Conservation (phyloP, 2,329 filamentous ascomycete species). For the Cryphonectria nitschkei region DNA sequence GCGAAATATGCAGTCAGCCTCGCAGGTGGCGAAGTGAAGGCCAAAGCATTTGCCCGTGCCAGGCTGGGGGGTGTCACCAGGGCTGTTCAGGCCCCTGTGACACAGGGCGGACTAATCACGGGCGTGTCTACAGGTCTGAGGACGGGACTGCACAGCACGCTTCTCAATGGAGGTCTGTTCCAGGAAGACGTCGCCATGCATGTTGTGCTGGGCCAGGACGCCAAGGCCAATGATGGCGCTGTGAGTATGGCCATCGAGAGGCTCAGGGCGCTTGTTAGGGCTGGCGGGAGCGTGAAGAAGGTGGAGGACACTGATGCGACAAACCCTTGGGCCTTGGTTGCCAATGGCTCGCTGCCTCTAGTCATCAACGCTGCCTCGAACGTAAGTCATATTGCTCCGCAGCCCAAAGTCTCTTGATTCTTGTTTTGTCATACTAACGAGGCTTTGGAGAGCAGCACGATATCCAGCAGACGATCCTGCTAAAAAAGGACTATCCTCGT, state of each 20-base stretch:
- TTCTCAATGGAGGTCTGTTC: conserved; percentile 47
- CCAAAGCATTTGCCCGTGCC: conserved; percentile 44
- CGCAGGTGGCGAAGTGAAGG: conserved; percentile 36
- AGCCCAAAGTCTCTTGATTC: not conserved
- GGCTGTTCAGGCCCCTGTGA: conserved; percentile 45
- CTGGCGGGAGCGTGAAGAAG: conserved; percentile 39
- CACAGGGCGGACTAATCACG: conserved; percentile 37
- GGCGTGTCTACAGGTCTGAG: conserved; percentile 49
- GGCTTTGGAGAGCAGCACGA: conserved; percentile 40
- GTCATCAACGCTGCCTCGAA: conserved; percentile 46
- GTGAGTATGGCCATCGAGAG: conserved; percentile 37
- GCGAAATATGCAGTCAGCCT: conserved; percentile 47
- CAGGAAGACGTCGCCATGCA: conserved; percentile 48
- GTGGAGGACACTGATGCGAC: conserved; percentile 22
- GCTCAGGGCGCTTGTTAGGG: conserved; percentile 42
- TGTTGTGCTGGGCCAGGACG: conserved; percentile 42
- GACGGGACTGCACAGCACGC: conserved; percentile 41
- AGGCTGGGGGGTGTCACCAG: conserved; percentile 49
- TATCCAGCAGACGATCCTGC: conserved; percentile 44
- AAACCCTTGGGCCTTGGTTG: conserved; percentile 41
- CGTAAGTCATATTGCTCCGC: conserved; percentile 31
- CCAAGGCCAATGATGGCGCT: conserved; percentile 36
- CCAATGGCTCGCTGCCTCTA: conserved; percentile 43
- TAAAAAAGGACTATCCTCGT: conserved; percentile 41
- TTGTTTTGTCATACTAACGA: conserved; percentile 9